Conservation (phyloP, 495 filamentous ascomycete genomes). For the Penicillium lagena region DNA sequence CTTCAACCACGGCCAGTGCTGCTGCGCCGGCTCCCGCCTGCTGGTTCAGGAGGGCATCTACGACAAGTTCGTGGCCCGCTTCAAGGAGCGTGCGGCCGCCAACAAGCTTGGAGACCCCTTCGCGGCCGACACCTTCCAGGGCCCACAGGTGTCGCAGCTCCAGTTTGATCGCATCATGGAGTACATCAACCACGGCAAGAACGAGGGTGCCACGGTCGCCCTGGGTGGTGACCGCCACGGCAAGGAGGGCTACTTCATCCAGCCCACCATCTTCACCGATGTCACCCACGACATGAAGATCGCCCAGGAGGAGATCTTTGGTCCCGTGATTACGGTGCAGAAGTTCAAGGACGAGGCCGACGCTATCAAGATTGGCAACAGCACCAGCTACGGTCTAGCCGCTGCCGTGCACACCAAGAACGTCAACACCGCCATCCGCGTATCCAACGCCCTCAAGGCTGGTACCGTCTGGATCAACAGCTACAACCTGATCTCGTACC, state of each 20-base stretch:
- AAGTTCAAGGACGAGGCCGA: constrained; percentile 92
- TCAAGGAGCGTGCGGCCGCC: constrained; percentile 75
- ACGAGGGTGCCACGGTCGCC: constrained; percentile 78
- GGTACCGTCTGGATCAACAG: constrained; percentile 94
- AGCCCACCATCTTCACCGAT: constrained; percentile 94
- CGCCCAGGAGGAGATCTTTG: constrained; percentile 98
- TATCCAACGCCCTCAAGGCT: constrained; percentile 73
- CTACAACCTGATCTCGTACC: constrained; percentile 82
- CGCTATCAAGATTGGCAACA: constrained; percentile 74
- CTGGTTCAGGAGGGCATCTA: constrained; percentile 96
- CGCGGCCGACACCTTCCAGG: constrained; percentile 83
- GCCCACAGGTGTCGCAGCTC: constrained; percentile 88
- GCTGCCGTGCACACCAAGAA: constrained; percentile 89
- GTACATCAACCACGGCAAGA: constrained; percentile 89
- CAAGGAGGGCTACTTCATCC: constrained; percentile 90
- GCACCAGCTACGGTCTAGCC: constrained; percentile 75
- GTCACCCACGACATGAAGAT: constrained; percentile 94
- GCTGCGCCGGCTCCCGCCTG: constrained; percentile 92
- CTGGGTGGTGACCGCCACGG: constrained; percentile 85
- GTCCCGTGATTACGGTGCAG: constrained; percentile 85
- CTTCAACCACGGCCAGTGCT: constrained; percentile 98
- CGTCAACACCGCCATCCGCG: constrained; percentile 87
- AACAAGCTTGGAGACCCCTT: constrained; percentile 96
- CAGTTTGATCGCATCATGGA: constrained; percentile 98
- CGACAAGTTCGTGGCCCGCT: constrained; percentile 83